A percentile compares a stretch with the other conserved stretches of the same genome.
Conservation (phyloP, 257 asterid genomes). For the Solanum clarkiae region DNA sequence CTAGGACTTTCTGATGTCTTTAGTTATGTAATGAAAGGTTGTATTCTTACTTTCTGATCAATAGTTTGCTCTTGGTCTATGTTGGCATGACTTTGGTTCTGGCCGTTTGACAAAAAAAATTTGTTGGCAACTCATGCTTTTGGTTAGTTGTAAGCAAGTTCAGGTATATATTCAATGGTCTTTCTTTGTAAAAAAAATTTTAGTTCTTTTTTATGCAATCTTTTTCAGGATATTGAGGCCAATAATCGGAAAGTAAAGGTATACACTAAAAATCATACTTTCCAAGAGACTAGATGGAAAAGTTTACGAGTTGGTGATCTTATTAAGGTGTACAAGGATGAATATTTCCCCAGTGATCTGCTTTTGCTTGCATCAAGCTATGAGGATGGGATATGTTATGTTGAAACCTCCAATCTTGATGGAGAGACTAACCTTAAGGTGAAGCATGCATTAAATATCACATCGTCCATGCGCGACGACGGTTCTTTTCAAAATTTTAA, state of each 20-base stretch:
- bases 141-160: not conserved
- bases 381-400: conserved; percentile 89
- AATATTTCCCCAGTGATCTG: conserved; percentile 85
- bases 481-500: conserved; percentile 38
- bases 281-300: conserved; percentile 62
- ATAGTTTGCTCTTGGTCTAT: not conserved
- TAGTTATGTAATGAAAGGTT: not conserved
- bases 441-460: conserved; percentile 70
- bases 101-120: not conserved
- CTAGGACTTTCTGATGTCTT: not conserved
- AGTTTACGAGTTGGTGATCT: conserved; percentile 77
- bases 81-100: not conserved
- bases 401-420: conserved; percentile 83
- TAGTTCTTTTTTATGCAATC: not conserved
- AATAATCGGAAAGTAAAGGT: conserved; percentile 68
- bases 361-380: conserved; percentile 80
- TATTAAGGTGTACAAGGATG: conserved; percentile 71
- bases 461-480: conserved; percentile 48
- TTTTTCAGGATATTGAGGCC: conserved; percentile 73
- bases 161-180: not conserved
- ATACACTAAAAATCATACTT: conserved; percentile 26
- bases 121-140: not conserved
- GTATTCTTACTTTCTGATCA: not conserved
- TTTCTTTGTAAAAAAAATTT: not conserved
- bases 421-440: conserved; percentile 96